Evolutionary conservation across 2,329 filamentous ascomycete genomes (phyloP).

Genomic region (Sclerotinia borealis): DNA sequence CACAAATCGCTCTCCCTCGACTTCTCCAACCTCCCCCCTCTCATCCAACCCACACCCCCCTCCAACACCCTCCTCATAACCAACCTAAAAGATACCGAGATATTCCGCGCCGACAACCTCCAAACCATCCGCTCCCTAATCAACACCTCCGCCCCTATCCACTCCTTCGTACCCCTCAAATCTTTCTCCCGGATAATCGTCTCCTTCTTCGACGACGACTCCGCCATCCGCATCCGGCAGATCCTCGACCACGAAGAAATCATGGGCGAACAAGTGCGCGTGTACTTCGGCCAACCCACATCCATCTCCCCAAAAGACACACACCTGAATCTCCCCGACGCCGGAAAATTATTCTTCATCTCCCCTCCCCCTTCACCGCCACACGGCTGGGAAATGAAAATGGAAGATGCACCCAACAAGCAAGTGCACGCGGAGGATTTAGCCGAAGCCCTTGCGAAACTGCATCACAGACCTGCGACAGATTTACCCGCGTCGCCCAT

Average conservation of each 20-base stretch:
- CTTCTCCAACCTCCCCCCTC: constrained; percentile 63
- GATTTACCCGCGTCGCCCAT: constrained; percentile 39
- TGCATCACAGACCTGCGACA: constrained; percentile 42
- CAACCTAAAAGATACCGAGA: constrained; percentile 65
- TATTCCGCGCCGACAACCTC: constrained; percentile 70
- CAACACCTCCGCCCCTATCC: constrained; percentile 61
- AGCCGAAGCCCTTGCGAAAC: constrained; percentile 57
- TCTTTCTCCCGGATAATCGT: constrained; percentile 77
- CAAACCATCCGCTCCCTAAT: constrained; percentile 68
- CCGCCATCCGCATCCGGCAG: constrained; percentile 64
- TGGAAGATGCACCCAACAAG: constrained; percentile 66
- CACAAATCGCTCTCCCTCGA: constrained; percentile 58
- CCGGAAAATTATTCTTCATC: constrained; percentile 68
- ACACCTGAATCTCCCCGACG: constrained; percentile 60
- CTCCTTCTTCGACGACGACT: constrained; percentile 65
- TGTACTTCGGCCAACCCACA: constrained; percentile 63
- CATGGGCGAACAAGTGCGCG: constrained; percentile 61
- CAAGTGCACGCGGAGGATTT: constrained; percentile 64
- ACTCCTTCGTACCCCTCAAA: constrained; percentile 74
- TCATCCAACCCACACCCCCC: constrained; percentile 64
- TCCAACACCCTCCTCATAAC: constrained; percentile 83
- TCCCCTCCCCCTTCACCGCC: constrained; percentile 62
- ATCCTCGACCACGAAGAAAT: constrained; percentile 69
- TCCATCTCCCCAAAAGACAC: constrained; percentile 48
- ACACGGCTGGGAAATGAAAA: constrained; percentile 61